Base-by-base conservation (phyloP, 2,329 filamentous ascomycete genomes). In the Rasamsonia emersonii region DNA sequence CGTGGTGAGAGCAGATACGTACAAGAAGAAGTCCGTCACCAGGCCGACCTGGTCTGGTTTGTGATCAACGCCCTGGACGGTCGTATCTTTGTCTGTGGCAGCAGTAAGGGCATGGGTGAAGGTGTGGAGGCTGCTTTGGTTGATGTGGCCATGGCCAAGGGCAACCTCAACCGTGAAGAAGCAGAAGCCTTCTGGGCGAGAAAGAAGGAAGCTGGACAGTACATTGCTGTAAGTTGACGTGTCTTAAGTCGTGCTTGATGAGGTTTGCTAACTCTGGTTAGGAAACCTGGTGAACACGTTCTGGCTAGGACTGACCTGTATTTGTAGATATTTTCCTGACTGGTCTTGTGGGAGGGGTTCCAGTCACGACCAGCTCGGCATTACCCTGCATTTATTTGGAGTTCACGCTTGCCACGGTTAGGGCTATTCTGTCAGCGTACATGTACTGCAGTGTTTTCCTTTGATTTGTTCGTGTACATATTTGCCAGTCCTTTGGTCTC, bases 1-100 rank as follows among this genome's bases (percentile, higher is more conserved):
- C 72, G 70, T 29, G 83, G 82, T 27, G 82, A 86, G 46, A 84
- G 85, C 41, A 80, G 82, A 43, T 98, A 98, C 53, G 91, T 98
- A 2, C 91, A 98, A 55, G 91, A 98, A 50, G 91, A 96, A 59
- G 89, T 98, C 6, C 70, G 75, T 8, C 73, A 84, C 42, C 91
- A 96, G 57, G 85, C 88, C 2, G 91, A 96, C 53, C 73, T 96
- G n/a, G 89, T 96, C 10, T 98, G 91, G 91, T 93, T 86, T 58
- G 86, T 96, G 42, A 83, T 93, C 68, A 96, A 96, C 57, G 79
- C 86, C 2, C 70, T 96, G n/a, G 91, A 98, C 50, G 91, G 91
- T 1, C 79, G 91, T 32, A 79, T 96, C 32, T 98, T 98, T 55
- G 91, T 98, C 37, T 98, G 91, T 57, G 91, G 91, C 30, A 93